Evolutionary conservation across 129 eudicot species (phyloP).

Genomic region (Scalesia atractyloides): DNA sequence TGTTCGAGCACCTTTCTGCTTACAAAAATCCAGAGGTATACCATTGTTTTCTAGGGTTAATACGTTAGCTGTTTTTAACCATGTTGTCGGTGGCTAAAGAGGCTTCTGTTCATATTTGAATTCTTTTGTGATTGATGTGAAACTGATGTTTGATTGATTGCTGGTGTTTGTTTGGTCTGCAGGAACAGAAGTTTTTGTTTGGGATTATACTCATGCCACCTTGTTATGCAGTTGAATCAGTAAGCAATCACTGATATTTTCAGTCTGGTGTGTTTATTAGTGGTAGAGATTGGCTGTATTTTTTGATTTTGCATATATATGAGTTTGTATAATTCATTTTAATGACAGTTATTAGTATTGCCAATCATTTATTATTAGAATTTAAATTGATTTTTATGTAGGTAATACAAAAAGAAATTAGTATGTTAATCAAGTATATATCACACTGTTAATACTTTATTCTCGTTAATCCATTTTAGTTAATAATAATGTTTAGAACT

Average conservation of each 20-base stretch:
- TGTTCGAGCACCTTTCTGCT: conserved; percentile 84
- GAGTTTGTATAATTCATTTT: background rate
- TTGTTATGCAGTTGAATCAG: conserved; percentile 96
- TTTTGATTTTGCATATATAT: background rate
- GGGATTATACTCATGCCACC: conserved; percentile 94
- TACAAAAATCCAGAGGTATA: conserved; percentile 96
- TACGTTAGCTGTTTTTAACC: background rate
- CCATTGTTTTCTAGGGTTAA: background rate
- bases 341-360: background rate
- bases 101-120: background rate
- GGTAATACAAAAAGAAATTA: background rate
- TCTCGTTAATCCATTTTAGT: background rate
- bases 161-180: conserved; percentile 27
- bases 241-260: conserved; percentile 36
- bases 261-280: background rate
- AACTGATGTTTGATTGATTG: conserved; percentile 14
- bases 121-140: background rate
- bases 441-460: background rate
- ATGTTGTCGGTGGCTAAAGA: too few relatives aligned
- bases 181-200: conserved; percentile 98
- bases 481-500: background rate
- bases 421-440: background rate
- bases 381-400: background rate
- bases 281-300: background rate
- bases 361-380: background rate